A percentile compares a stretch with the other conserved stretches of the same genome.
Evolutionary conservation across 805 yeast genomes (phyloP).

Genomic region (Candida silvicultrix): DNA sequence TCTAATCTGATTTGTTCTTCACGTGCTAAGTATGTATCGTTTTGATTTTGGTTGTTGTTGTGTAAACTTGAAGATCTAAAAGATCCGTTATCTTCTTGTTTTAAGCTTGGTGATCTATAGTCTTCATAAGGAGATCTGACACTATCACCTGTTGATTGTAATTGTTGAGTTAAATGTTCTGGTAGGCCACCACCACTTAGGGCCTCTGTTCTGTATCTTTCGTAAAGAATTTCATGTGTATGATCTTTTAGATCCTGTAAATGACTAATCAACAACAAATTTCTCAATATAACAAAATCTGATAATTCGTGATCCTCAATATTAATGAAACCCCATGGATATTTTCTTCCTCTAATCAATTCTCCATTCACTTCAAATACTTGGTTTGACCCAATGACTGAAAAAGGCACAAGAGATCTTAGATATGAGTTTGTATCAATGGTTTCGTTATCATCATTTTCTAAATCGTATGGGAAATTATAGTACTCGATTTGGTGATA

Average conservation of each 20-base stretch:
- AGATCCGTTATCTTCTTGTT: conserved; percentile 17
- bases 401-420: conserved; percentile 59
- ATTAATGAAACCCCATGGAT: conserved; percentile 55
- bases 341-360: conserved; percentile 42
- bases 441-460: conserved; percentile 52
- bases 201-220: conserved; percentile 84
- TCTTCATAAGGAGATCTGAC: conserved; percentile 8
- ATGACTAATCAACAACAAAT: conserved; percentile 75
- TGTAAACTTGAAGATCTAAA: conserved; percentile 10
- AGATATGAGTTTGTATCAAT: conserved; percentile 59
- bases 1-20: conserved; percentile 88
- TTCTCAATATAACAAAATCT: conserved; percentile 76
- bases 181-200: conserved; percentile 50
- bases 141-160: conserved; percentile 7
- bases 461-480: conserved; percentile 60
- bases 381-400: conserved; percentile 64
- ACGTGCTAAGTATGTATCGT: conserved; percentile 50
- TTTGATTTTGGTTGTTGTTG: conserved; percentile 20
- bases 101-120: conserved; percentile 17
- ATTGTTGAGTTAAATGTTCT: conserved; percentile 27
- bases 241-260: conserved; percentile 82
- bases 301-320: conserved; percentile 68
- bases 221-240: conserved; percentile 83
- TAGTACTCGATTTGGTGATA: conserved; percentile 65
- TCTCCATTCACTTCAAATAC: conserved; percentile 42